Percentiles rank a stretch among this genome's conserved stretches.
Conservation (phyloP, 352 stramenopile genomes). For the Bremia lactucae region DNA sequence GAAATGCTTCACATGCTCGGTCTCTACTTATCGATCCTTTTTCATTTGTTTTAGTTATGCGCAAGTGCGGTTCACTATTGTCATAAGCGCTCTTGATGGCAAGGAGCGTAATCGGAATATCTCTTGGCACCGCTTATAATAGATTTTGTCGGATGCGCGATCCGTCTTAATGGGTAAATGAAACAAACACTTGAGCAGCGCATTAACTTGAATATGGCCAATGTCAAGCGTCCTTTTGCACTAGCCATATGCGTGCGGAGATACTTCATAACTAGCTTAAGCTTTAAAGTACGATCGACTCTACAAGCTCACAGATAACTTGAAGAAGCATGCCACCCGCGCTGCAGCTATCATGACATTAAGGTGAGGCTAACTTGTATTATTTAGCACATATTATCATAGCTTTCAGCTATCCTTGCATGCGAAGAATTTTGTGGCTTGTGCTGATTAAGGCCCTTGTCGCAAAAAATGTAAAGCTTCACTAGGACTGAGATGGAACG, state of each 20-base stretch:
- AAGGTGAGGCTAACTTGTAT: slow-evolving; percentile 27
- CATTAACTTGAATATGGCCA: slow-evolving; percentile 59
- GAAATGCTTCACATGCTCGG: slow-evolving; percentile 97
- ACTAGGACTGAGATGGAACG: too few species aligned
- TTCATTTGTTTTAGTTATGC: slow-evolving; percentile 95
- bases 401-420: too few species aligned
- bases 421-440: slow-evolving; percentile 69
- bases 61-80: slow-evolving; percentile 86
- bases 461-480: too few species aligned
- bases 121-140: slow-evolving; percentile 80
- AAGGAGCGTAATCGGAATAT: slow-evolving; percentile 74
- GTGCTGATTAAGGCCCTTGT: too few species aligned
- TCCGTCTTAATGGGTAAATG: slow-evolving; percentile 20
- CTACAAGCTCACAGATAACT: slow-evolving; percentile 77
- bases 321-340: slow-evolving; percentile 85
- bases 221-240: too few species aligned
- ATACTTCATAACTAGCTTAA: slow-evolving; percentile 54
- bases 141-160: background rate
- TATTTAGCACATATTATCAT: background rate
- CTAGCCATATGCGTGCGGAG: too few species aligned
- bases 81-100: slow-evolving; percentile 92
- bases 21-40: slow-evolving; percentile 90
- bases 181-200: slow-evolving; percentile 67
- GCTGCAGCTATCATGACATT: slow-evolving; percentile 81
- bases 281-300: slow-evolving; percentile 72